phyloP scores from a whole-genome alignment of 73 alveolate species.

The Paramecium bursaria region DNA sequence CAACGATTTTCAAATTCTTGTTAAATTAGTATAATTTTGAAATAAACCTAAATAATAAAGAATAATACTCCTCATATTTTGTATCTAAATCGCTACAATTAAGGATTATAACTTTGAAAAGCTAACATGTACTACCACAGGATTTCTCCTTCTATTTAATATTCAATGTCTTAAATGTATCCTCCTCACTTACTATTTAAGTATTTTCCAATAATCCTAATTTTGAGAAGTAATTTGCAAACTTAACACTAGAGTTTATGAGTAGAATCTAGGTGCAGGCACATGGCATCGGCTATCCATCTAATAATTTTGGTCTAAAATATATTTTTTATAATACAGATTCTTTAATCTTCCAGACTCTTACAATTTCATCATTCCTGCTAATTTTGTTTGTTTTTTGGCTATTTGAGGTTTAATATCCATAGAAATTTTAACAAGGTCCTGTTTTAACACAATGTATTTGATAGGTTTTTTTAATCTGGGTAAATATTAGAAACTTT shows the following conservation, averaged over 20 bases:
- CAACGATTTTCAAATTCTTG: too few relatives aligned
- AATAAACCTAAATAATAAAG: too few relatives aligned
- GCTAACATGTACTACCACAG: background rate
- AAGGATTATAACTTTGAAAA: background rate
- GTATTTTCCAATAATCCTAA: background rate
- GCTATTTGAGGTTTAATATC: background rate
- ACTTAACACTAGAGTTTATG: background rate
- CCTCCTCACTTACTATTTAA: background rate
- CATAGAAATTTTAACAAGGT: background rate
- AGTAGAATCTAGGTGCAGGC: background rate
- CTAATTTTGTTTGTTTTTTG: constrained; percentile 32
- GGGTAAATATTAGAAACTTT: constrained; percentile 1
- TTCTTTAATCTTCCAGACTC: constrained; percentile 48
- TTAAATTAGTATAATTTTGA: too few relatives aligned
- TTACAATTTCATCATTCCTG: constrained; percentile 44
- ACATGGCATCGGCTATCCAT: too few relatives aligned
- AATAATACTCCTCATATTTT: constrained; percentile 55
- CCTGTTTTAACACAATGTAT: background rate
- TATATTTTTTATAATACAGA: background rate
- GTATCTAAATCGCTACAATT: constrained; percentile 9
- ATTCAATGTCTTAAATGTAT: constrained; percentile 9
- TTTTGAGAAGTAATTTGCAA: background rate
- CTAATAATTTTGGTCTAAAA: background rate
- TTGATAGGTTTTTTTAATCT: constrained; percentile 46
- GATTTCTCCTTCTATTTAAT: constrained; percentile 48